Evolutionary conservation across 805 yeast species (phyloP).

Genomic region (Hanseniaspora nectarophila): DNA sequence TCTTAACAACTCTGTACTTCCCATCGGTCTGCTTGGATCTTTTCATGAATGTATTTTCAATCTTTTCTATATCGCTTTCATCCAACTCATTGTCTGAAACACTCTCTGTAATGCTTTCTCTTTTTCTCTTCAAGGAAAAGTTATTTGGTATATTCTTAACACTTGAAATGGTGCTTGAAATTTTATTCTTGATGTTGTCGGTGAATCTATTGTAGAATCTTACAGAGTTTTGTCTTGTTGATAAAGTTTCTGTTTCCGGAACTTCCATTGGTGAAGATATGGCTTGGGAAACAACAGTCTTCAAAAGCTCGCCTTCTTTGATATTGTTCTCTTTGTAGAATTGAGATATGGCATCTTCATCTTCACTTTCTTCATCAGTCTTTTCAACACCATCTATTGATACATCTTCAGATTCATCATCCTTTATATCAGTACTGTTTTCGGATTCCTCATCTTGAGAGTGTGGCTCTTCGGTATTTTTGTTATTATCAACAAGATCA

Average conservation of each 20-base stretch:
- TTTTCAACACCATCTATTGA: not conserved
- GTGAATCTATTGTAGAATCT: not conserved
- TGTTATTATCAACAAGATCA: not conserved
- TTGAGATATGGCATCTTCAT: not conserved
- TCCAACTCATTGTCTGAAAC: not conserved
- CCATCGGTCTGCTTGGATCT: conserved; percentile 8
- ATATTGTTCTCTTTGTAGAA: conserved; percentile 2
- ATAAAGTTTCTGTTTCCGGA: not conserved
- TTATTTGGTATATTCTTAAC: not conserved
- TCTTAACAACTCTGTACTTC: conserved; percentile 10
- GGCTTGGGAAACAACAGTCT: not conserved
- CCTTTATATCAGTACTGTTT: not conserved
- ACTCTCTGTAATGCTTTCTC: not conserved
- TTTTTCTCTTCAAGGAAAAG: not conserved
- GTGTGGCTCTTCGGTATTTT: not conserved
- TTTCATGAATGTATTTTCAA: conserved; percentile 1
- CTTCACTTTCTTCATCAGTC: not conserved
- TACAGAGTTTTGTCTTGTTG: not conserved
- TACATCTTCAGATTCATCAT: not conserved
- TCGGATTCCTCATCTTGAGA: not conserved
- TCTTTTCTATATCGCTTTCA: not conserved
- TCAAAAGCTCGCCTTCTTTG: conserved; percentile 1
- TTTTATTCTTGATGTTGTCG: not conserved
- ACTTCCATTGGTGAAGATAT: not conserved
- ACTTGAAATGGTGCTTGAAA: not conserved